Evolutionary conservation across 495 filamentous ascomycete species (phyloP).

Genomic region (Hypoxylon trugodes): DNA sequence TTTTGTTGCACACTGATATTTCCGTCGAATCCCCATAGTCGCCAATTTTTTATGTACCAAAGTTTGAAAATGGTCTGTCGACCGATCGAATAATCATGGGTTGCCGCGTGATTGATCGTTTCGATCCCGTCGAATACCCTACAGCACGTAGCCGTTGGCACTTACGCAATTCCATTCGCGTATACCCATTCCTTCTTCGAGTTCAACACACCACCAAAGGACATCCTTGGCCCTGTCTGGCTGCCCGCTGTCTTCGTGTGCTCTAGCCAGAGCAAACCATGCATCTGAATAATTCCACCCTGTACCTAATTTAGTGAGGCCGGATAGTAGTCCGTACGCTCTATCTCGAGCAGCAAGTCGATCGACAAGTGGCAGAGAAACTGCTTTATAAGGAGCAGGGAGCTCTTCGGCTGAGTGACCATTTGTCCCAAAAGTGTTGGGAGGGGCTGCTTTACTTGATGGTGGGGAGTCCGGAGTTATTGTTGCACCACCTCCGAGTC

Average conservation of each 20-base stretch:
- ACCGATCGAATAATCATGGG: background rate
- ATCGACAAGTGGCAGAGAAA: constrained; percentile 70
- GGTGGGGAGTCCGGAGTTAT: constrained; percentile 4
- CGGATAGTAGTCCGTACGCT: constrained; percentile 80
- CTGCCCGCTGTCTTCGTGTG: constrained; percentile 85
- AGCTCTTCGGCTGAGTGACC: constrained; percentile 43
- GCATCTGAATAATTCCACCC: constrained; percentile 96
- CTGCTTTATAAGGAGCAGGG: constrained; percentile 55
- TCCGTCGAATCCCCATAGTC: constrained; percentile 19
- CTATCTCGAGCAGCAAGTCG: constrained; percentile 86
- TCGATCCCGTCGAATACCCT: constrained; percentile 8
- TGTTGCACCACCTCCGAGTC: constrained; percentile 39
- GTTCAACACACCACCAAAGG: constrained; percentile 79
- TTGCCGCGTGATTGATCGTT: background rate
- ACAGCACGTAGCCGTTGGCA: constrained; percentile 67
- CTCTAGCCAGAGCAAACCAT: constrained; percentile 87
- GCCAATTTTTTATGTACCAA: constrained; percentile 25
- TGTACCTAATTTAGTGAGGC: constrained; percentile 81
- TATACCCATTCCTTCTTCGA: constrained; percentile 71
- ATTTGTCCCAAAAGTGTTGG: constrained; percentile 13
- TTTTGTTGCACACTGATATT: constrained; percentile 16
- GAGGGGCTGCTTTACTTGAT: constrained; percentile 8
- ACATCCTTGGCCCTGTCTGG: constrained; percentile 80
- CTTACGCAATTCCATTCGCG: constrained; percentile 66
- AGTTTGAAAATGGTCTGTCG: background rate